Evolutionary conservation across 2,329 filamentous ascomycete species (phyloP).

Genomic region (Akanthomyces dipterigenus): DNA sequence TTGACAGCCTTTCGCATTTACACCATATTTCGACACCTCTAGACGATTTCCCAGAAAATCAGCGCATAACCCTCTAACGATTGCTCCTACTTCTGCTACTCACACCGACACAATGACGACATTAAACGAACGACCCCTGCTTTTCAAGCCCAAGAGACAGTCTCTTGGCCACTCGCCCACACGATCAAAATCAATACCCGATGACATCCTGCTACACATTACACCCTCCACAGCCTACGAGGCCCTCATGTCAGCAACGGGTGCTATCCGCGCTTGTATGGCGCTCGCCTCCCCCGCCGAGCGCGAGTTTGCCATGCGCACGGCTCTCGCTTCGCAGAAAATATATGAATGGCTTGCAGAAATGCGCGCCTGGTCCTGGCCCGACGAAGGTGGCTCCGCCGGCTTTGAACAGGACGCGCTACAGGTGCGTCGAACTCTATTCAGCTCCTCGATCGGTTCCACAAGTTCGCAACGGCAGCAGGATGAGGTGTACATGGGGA

Average conservation of each 20-base stretch:
- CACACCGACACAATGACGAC: constrained; percentile 15
- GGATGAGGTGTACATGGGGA: constrained; percentile 55
- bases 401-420: constrained; percentile 47
- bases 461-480: constrained; percentile 17
- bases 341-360: constrained; percentile 73
- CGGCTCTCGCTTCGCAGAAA: constrained; percentile 62
- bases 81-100: neutral
- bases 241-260: constrained; percentile 48
- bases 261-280: constrained; percentile 51
- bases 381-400: constrained; percentile 37
- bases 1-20: constrained; percentile 7
- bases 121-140: constrained; percentile 29
- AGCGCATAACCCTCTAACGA: neutral
- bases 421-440: constrained; percentile 30
- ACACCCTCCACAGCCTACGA: constrained; percentile 55
- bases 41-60: neutral
- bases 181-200: constrained; percentile 35
- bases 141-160: constrained; percentile 28
- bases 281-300: constrained; percentile 57
- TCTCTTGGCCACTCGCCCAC: constrained; percentile 33
- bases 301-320: constrained; percentile 63
- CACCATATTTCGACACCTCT: constrained; percentile 13
- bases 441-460: constrained; percentile 16
- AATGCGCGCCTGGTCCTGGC: constrained; percentile 55
- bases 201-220: constrained; percentile 56